Evolutionary conservation across 2,329 filamentous ascomycete species (phyloP).

Genomic region (Chrysosporium keratinophilum): DNA sequence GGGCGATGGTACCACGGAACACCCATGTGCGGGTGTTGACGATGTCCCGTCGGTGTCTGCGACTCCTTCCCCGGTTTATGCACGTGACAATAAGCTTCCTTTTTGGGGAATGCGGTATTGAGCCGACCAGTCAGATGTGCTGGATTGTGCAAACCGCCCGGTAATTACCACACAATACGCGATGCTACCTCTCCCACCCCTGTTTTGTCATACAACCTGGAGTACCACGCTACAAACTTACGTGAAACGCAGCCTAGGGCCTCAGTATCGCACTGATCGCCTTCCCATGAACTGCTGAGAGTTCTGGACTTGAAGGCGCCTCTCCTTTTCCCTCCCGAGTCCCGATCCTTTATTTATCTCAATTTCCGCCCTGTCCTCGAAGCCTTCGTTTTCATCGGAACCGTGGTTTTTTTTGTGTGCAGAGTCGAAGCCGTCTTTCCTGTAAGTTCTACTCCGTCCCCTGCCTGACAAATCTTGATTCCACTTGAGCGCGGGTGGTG

Average conservation of each 20-base stretch:
- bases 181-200: not conserved
- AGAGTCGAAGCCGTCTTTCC: not conserved
- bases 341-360: not conserved
- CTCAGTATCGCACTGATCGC: not conserved
- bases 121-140: not conserved
- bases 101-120: not conserved
- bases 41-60: not conserved
- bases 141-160: too few species aligned
- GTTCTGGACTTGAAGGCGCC: not conserved
- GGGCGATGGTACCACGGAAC: too few species aligned
- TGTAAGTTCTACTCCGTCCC: not conserved
- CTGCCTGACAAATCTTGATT: not conserved
- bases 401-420: not conserved
- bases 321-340: not conserved
- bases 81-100: not conserved
- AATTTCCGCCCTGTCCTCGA: not conserved
- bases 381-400: not conserved
- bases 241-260: not conserved
- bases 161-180: too few species aligned
- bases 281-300: not conserved
- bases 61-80: not conserved
- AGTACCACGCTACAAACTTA: not conserved
- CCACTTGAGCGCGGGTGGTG: not conserved
- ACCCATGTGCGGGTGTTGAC: too few species aligned
- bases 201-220: not conserved